A percentile compares a stretch with the other conserved stretches of the same genome.
Evolutionary conservation across 1,284 basidiomycete genomes (phyloP).

Genomic region (Sporisorium reilianum): DNA sequence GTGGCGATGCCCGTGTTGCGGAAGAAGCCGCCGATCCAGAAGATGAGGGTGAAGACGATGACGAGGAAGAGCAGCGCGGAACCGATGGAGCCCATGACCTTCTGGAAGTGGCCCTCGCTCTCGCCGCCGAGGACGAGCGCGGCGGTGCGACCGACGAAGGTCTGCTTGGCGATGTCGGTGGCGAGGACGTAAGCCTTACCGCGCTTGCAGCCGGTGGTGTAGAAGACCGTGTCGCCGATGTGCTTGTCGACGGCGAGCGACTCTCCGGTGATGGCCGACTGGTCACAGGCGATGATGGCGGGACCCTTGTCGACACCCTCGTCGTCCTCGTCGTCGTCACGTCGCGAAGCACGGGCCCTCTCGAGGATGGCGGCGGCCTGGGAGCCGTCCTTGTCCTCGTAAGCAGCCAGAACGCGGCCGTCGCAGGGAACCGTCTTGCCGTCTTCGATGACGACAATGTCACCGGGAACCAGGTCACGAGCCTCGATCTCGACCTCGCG

Average conservation of each 20-base stretch:
- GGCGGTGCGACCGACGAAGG: constrained; percentile 73
- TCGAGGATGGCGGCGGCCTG: constrained; percentile 66
- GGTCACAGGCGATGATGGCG: constrained; percentile 73
- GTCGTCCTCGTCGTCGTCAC: constrained; percentile 68
- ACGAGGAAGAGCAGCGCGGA: constrained; percentile 73
- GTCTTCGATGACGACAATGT: constrained; percentile 72
- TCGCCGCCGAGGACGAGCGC: constrained; percentile 70
- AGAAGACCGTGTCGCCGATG: constrained; percentile 73
- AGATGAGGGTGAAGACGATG: constrained; percentile 72
- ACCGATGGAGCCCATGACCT: constrained; percentile 73
- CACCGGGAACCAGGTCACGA: constrained; percentile 74
- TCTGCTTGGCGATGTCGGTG: constrained; percentile 72
- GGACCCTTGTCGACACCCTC: constrained; percentile 72
- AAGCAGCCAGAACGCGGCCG: constrained; percentile 72
- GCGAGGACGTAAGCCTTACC: constrained; percentile 73
- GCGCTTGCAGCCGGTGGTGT: constrained; percentile 72
- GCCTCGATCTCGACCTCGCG: constrained; percentile 73
- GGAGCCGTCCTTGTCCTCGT: constrained; percentile 70
- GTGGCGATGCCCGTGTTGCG: constrained; percentile 71
- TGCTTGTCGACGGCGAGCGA: constrained; percentile 75
- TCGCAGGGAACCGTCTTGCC: constrained; percentile 74
- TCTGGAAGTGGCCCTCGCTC: constrained; percentile 73
- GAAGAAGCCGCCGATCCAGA: constrained; percentile 73
- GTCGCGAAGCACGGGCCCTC: constrained; percentile 64
- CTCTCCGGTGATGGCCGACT: constrained; percentile 74